A percentile compares a stretch with the other conserved stretches of the same genome.
phyloP scores from a whole-genome alignment of 2,329 filamentous ascomycete genomes.

The Botrytis pseudocinerea region DNA sequence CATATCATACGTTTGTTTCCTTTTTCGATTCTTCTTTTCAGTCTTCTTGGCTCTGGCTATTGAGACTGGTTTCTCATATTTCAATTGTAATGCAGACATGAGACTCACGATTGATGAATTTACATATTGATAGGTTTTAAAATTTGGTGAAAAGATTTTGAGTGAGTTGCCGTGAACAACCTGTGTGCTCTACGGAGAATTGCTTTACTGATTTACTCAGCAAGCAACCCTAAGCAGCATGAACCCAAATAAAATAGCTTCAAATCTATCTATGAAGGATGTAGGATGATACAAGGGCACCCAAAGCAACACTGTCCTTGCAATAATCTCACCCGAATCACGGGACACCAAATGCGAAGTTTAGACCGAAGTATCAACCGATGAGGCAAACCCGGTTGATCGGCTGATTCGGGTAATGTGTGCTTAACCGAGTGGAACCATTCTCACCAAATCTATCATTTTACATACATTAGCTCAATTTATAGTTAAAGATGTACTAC shows the following conservation, averaged over 20 bases:
- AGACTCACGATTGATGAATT: slow-evolving; percentile 20
- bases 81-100: slow-evolving; percentile 18
- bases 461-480: not conserved
- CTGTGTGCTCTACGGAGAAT: not conserved
- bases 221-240: not conserved
- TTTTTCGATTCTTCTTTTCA: slow-evolving; percentile 5
- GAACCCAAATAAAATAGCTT: not conserved
- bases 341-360: not conserved
- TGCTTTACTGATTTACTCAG: not conserved
- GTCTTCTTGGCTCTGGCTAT: not conserved
- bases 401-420: not conserved
- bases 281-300: not conserved
- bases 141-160: not conserved
- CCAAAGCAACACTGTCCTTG: not conserved
- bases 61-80: not conserved
- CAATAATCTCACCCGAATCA: not conserved
- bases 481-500: not conserved
- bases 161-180: not conserved
- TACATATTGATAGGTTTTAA: not conserved
- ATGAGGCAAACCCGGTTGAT: not conserved
- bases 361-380: not conserved
- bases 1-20: slow-evolving; percentile 3
- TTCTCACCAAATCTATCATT: not conserved
- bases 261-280: not conserved
- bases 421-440: not conserved